phyloP scores from a whole-genome alignment of 176 grass and related monocot genomes.

The Phyllostachys edulis region DNA sequence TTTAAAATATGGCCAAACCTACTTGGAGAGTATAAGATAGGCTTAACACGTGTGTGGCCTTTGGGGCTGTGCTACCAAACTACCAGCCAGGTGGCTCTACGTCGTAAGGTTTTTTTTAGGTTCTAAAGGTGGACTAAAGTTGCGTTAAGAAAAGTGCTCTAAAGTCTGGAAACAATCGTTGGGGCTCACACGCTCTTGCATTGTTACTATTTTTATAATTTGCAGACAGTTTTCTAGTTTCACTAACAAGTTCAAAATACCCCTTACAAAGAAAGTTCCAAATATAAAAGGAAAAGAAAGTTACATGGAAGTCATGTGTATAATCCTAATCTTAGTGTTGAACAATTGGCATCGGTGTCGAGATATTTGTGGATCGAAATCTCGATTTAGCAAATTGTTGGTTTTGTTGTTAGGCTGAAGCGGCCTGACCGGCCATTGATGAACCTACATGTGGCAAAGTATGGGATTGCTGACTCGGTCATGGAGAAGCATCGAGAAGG shows the following conservation, averaged over 20 bases:
- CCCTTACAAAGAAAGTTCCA: too few relatives aligned
- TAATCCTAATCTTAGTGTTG: too few relatives aligned
- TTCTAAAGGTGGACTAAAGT: background rate
- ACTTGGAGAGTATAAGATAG: background rate
- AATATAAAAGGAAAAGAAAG: too few relatives aligned
- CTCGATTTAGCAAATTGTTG: too few relatives aligned
- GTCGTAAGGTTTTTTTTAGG: background rate
- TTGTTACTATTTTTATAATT: background rate
- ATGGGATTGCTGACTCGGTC: too few relatives aligned
- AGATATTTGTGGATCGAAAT: too few relatives aligned
- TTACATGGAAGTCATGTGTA: too few relatives aligned
- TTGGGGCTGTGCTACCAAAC: background rate
- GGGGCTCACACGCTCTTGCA: background rate
- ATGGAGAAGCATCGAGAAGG: too few relatives aligned
- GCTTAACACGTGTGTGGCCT: conserved; percentile 33
- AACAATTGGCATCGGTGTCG: too few relatives aligned
- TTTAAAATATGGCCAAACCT: conserved; percentile 25
- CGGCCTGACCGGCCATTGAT: too few relatives aligned
- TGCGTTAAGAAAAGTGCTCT: background rate
- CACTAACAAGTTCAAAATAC: background rate
- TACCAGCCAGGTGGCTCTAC: background rate
- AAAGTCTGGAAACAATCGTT: background rate
- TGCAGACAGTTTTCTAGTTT: background rate
- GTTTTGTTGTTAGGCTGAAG: too few relatives aligned
- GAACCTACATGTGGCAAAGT: too few relatives aligned